These are phyloP conservation scores for Seminavis robusta DNA, from an alignment of 108 stramenopile species.

Conservation along the genomic window DNA sequence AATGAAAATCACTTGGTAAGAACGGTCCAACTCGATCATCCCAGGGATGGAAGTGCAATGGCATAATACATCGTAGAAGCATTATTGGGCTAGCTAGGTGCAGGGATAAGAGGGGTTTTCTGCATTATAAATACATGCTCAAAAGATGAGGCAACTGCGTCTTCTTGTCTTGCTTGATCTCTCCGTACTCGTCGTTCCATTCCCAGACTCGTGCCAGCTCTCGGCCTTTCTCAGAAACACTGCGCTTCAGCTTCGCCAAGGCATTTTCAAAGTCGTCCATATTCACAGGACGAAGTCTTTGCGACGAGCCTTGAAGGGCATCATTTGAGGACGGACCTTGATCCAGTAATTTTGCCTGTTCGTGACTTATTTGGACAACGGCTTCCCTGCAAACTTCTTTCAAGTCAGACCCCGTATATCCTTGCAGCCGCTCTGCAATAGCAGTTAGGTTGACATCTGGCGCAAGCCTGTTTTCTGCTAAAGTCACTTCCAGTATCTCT, in stretches of 20 bases:
- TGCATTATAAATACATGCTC: constrained; percentile 82
- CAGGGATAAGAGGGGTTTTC: too few species aligned
- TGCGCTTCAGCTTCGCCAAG: constrained; percentile 86
- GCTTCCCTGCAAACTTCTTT: constrained; percentile 97
- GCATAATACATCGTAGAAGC: too few species aligned
- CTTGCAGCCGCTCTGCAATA: constrained; percentile 90
- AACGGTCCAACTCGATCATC: too few species aligned
- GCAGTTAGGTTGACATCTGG: constrained; percentile 81
- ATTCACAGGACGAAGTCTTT: constrained; percentile 87
- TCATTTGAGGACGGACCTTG: constrained; percentile 45
- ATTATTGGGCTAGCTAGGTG: too few species aligned
- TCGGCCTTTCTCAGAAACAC: constrained; percentile 92
- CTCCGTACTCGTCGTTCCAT: constrained; percentile 98
- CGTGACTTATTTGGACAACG: constrained; percentile 94
- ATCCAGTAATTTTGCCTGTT: constrained; percentile 85
- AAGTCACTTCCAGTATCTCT: constrained; percentile 90
- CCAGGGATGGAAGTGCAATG: too few species aligned
- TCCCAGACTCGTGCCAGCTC: constrained; percentile 91
- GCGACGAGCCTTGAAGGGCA: constrained; percentile 48
- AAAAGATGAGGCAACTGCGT: constrained; percentile 71
- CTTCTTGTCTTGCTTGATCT: constrained; percentile 85
- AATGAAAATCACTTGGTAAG: too few species aligned
- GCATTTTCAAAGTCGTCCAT: constrained; percentile 87
- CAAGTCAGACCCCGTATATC: constrained; percentile 96
- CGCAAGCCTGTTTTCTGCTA: constrained; percentile 84